These are phyloP conservation scores for Penicillium sumatraense DNA, from an alignment of 2,329 filamentous ascomycete genomes.

Conservation along the genomic window DNA sequence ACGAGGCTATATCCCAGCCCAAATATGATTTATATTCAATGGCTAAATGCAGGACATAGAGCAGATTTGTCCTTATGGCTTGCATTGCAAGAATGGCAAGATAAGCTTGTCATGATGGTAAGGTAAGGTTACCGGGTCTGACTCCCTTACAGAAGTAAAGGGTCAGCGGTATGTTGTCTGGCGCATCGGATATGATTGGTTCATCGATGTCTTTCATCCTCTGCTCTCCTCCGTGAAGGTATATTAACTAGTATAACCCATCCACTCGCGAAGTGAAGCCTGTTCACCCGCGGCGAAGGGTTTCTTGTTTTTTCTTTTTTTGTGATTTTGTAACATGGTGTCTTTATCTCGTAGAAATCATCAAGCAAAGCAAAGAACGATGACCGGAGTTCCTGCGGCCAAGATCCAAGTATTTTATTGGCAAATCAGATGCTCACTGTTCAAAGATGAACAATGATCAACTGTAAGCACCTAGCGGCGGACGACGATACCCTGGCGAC, in stretches of 20 bases:
- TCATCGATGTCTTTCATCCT: constrained; percentile 22
- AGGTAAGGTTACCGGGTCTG: constrained; percentile 15
- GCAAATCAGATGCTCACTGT: background rate
- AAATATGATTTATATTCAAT: background rate
- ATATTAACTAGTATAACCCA: constrained; percentile 20
- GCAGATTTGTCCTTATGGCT: constrained; percentile 21
- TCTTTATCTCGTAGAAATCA: constrained; percentile 1
- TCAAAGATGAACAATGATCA: background rate
- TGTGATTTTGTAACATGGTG: constrained; percentile 3
- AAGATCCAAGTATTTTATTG: constrained; percentile 13
- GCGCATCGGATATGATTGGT: constrained; percentile 18
- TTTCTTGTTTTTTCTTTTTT: constrained; percentile 8
- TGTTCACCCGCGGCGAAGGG: constrained; percentile 23
- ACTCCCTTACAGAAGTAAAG: background rate
- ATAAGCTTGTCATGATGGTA: constrained; percentile 23
- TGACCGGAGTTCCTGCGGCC: constrained; percentile 17
- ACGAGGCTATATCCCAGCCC: constrained; percentile 5
- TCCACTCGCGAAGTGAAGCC: constrained; percentile 22
- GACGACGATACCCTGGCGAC: constrained; percentile 45
- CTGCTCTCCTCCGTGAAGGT: constrained; percentile 12
- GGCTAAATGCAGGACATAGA: constrained; percentile 9
- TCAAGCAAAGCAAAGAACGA: constrained; percentile 18
- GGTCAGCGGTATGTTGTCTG: constrained; percentile 17
- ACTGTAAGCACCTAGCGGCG: constrained; percentile 34
- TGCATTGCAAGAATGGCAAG: constrained; percentile 18